Evolutionary conservation across 306 rosid species (phyloP).

Genomic region (Trichosanthes truncata): DNA sequence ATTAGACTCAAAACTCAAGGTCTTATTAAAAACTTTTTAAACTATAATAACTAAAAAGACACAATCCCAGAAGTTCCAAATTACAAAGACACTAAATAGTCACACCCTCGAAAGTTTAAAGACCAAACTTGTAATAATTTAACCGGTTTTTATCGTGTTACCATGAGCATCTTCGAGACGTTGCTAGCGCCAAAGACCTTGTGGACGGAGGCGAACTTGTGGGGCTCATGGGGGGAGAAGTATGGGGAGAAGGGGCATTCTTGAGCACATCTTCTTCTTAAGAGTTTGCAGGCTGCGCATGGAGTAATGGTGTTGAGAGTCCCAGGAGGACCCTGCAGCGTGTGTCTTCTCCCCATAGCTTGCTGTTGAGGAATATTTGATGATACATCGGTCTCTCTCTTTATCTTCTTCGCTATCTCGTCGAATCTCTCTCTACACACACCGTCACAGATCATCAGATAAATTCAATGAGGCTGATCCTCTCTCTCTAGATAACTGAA

Average conservation of each 20-base stretch:
- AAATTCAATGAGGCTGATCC: too few species aligned
- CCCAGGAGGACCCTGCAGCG: not conserved
- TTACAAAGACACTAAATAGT: not conserved
- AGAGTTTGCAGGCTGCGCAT: conserved; percentile 92
- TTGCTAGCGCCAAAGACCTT: conserved; percentile 95
- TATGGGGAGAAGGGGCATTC: conserved; percentile 93
- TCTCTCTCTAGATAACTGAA: too few species aligned
- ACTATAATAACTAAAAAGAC: not conserved
- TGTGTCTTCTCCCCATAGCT: not conserved
- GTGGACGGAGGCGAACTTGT: conserved; percentile 80
- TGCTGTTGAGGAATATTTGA: not conserved
- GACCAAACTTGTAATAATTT: not conserved
- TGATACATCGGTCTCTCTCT: conserved; percentile 6
- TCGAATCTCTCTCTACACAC: not conserved
- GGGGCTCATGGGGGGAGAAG: conserved; percentile 90
- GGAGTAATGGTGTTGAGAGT: conserved; percentile 67
- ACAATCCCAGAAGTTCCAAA: too few species aligned
- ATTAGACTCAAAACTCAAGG: too few species aligned
- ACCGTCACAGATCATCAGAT: too few species aligned
- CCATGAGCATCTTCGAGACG: conserved; percentile 81
- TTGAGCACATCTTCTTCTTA: conserved; percentile 89
- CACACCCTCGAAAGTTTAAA: not conserved
- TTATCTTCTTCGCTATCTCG: conserved; percentile 7
- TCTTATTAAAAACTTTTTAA: too few species aligned
- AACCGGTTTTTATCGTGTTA: not conserved